These are phyloP conservation scores for Trichoderma reesei DNA, from an alignment of 495 filamentous ascomycete species.

Conservation along the genomic window DNA sequence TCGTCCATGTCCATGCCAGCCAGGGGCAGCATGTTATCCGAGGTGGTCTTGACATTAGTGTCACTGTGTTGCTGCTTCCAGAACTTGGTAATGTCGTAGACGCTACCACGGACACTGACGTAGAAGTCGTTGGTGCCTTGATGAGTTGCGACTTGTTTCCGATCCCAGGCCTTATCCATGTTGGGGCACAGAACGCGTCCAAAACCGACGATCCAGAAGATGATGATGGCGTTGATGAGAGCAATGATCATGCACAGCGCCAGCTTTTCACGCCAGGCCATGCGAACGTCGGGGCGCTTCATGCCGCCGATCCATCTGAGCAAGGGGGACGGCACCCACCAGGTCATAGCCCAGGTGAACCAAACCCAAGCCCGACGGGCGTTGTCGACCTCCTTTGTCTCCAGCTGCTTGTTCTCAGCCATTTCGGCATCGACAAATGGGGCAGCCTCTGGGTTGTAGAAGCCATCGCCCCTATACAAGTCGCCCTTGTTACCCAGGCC, in stretches of 20 bases:
- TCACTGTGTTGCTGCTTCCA: conserved; percentile 78
- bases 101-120: conserved; percentile 78
- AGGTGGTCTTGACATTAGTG: conserved; percentile 45
- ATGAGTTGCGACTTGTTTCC: conserved; percentile 61
- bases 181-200: conserved; percentile 81
- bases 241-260: conserved; percentile 72
- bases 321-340: conserved; percentile 86
- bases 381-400: conserved; percentile 51
- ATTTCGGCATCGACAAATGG: conserved; percentile 59
- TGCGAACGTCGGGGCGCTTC: conserved; percentile 92
- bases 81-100: conserved; percentile 88
- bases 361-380: conserved; percentile 68
- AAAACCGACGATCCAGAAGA: conserved; percentile 90
- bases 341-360: conserved; percentile 78
- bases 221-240: conserved; percentile 69
- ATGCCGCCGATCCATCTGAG: conserved; percentile 80
- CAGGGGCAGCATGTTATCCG: conserved; percentile 60
- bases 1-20: conserved; percentile 67
- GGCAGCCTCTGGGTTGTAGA: conserved; percentile 50
- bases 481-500: conserved; percentile 83
- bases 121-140: conserved; percentile 66
- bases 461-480: conserved; percentile 57
- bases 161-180: conserved; percentile 81
- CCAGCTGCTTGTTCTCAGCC: conserved; percentile 64
- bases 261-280: conserved; percentile 95